phyloP scores from a whole-genome alignment of 371 early-diverging fungal genomes.

The Dentiscutata heterogama region DNA sequence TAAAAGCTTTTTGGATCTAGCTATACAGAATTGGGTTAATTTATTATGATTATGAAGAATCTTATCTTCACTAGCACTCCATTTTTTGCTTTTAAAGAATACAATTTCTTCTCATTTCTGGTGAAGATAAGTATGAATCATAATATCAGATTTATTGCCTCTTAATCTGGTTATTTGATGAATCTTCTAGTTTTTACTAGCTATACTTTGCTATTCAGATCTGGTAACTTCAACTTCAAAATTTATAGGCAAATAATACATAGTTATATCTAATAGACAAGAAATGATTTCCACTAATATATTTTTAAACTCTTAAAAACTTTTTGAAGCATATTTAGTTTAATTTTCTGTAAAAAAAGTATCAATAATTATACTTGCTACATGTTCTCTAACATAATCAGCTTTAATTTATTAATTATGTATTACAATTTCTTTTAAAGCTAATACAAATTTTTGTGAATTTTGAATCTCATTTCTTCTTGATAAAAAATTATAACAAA shows the following conservation, averaged over 20 bases:
- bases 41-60: constrained; percentile 22
- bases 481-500: constrained; percentile 1
- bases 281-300: constrained; percentile 22
- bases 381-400: neutral
- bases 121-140: neutral
- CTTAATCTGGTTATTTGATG: constrained; percentile 25
- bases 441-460: neutral
- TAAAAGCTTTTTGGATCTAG: neutral
- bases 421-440: neutral
- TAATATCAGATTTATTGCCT: constrained; percentile 30
- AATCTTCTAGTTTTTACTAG: constrained; percentile 33
- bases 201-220: constrained; percentile 27
- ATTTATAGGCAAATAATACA: constrained; percentile 10
- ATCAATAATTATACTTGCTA: constrained; percentile 20
- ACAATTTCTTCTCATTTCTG: constrained; percentile 37
- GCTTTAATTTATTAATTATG: constrained; percentile 18
- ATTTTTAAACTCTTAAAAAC: constrained; percentile 15
- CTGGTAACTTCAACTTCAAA: constrained; percentile 20
- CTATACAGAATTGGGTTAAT: constrained; percentile 27
- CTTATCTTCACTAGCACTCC: neutral
- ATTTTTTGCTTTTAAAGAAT: constrained; percentile 31
- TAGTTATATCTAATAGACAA: neutral
- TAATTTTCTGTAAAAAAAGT: constrained; percentile 39
- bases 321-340: neutral
- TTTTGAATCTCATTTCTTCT: constrained; percentile 1